Percentiles rank a stretch among this genome's conserved stretches.
These are phyloP conservation scores for Usnea hakonensis DNA, from an alignment of 495 filamentous ascomycete species.

Conservation along the genomic window DNA sequence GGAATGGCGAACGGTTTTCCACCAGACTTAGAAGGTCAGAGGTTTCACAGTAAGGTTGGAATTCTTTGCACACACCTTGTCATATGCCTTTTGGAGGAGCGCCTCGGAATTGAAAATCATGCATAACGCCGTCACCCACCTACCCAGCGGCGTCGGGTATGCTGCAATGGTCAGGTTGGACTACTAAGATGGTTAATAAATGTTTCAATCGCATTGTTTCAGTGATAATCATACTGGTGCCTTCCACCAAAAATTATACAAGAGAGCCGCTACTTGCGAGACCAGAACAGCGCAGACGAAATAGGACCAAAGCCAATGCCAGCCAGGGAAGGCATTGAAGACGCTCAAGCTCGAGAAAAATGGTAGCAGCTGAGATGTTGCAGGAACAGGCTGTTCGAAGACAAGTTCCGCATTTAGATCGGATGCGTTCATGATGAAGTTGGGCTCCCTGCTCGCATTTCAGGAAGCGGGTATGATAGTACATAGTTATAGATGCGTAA, in stretches of 20 bases:
- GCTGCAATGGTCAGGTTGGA: conserved; percentile 18
- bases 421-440: background rate
- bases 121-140: conserved; percentile 20
- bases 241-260: conserved; percentile 23
- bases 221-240: conserved; percentile 11
- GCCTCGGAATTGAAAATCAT: conserved; percentile 19
- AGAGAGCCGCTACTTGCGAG: conserved; percentile 7
- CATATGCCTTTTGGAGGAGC: conserved; percentile 23
- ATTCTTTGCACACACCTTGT: conserved; percentile 9
- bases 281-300: conserved; percentile 10
- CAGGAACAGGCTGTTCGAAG: background rate
- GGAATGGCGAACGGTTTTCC: conserved; percentile 24
- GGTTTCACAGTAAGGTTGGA: background rate
- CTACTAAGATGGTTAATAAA: conserved; percentile 2
- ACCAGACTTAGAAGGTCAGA: conserved; percentile 14
- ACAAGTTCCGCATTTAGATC: background rate
- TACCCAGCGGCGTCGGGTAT: conserved; percentile 19
- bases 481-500: too few relatives aligned
- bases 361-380: background rate
- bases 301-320: conserved; percentile 15
- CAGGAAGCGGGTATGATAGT: too few relatives aligned
- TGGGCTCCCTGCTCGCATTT: too few relatives aligned
- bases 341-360: background rate
- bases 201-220: background rate
- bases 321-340: background rate